Conservation (phyloP, 129 eudicot genomes). For the Saposhnikovia divaricata region DNA sequence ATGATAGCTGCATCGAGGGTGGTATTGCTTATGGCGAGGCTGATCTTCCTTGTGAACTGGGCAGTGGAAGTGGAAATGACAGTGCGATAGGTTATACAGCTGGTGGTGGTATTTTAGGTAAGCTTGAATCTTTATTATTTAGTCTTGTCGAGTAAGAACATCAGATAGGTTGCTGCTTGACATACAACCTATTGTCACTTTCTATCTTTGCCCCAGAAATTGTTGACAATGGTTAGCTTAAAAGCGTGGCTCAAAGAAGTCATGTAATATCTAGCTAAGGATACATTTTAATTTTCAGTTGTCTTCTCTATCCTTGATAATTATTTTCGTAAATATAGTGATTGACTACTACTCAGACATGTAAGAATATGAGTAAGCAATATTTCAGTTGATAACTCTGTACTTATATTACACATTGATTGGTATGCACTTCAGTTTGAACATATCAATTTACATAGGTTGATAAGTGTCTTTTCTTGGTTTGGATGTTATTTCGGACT, state of each 20-base stretch:
- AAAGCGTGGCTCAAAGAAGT: background rate
- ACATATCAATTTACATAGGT: background rate
- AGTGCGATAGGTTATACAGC: conserved; percentile 52
- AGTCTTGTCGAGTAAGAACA: background rate
- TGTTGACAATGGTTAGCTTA: background rate
- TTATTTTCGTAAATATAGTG: background rate
- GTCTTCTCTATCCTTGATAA: background rate
- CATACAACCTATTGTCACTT: background rate
- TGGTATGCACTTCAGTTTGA: background rate
- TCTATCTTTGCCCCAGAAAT: background rate
- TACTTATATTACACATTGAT: background rate
- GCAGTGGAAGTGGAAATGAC: conserved; percentile 96
- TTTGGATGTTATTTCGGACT: background rate
- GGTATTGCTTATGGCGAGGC: conserved; percentile 75
- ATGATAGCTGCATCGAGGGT: conserved; percentile 58
- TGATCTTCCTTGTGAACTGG: conserved; percentile 80
- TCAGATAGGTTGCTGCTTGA: background rate
- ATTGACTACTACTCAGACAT: background rate
- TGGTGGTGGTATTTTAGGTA: conserved; percentile 94
- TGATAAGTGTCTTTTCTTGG: background rate
- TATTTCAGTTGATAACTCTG: background rate
- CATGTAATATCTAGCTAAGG: background rate
- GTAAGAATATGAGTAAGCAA: background rate
- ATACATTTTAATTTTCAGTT: background rate
- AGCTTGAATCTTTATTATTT: conserved; percentile 10